phyloP scores from a whole-genome alignment of 495 filamentous ascomycete genomes.

The Talaromyces liani region DNA sequence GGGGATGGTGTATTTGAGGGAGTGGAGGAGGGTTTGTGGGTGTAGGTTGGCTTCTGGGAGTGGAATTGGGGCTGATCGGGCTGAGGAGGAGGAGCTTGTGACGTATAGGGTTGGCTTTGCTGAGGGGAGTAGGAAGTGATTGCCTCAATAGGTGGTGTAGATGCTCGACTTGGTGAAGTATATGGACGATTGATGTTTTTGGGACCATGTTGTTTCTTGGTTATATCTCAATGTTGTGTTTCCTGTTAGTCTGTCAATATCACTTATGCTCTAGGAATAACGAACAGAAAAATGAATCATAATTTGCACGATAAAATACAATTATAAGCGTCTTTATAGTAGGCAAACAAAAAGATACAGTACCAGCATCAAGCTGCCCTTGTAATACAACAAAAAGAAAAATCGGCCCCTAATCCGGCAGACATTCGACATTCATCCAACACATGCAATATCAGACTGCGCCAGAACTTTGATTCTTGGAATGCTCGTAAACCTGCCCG shows the following conservation, averaged over 20 bases:
- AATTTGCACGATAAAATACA: slow-evolving; percentile 9
- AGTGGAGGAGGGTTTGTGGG: neutral
- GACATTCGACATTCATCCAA: neutral
- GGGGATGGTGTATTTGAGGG: neutral
- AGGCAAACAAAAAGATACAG: neutral
- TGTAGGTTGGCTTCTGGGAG: neutral
- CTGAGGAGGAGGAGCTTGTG: neutral
- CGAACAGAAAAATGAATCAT: neutral
- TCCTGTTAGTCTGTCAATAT: neutral
- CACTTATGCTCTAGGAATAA: neutral
- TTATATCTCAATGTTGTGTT: neutral
- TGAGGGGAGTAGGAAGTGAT: neutral
- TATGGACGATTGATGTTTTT: neutral
- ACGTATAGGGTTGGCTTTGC: neutral
- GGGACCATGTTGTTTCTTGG: neutral
- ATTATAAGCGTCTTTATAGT: slow-evolving; percentile 7
- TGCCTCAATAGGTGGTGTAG: neutral
- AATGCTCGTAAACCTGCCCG: slow-evolving; percentile 1
- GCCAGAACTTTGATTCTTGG: neutral
- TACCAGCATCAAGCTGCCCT: slow-evolving; percentile 9
- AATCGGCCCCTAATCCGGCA: neutral
- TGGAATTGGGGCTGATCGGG: neutral
- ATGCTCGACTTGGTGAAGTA: neutral
- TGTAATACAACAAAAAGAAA: neutral
- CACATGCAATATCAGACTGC: neutral